These are phyloP conservation scores for Anthracocystis walkeri DNA, from an alignment of 1,284 basidiomycete species.

Conservation along the genomic window DNA sequence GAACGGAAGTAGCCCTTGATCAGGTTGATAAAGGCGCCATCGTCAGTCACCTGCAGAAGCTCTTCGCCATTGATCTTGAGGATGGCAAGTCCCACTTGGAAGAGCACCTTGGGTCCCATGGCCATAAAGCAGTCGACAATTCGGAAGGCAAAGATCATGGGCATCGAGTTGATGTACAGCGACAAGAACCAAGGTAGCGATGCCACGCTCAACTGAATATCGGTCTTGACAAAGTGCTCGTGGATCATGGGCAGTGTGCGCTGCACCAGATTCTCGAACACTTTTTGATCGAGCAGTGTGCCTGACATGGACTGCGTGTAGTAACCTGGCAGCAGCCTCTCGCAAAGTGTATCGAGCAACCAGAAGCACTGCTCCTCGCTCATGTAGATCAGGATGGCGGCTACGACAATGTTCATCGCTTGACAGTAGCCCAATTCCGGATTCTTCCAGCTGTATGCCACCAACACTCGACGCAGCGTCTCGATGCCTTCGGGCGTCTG, in stretches of 20 bases:
- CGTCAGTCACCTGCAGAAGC: constrained; percentile 93
- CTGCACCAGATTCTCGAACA: constrained; percentile 96
- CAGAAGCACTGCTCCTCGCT: constrained; percentile 99
- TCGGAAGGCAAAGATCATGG: constrained; percentile 97
- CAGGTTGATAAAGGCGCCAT: constrained; percentile 88
- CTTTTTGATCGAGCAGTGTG: constrained; percentile 94
- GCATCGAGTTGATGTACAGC: constrained; percentile 97
- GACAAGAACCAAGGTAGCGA: constrained; percentile 95
- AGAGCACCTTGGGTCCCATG: constrained; percentile 97
- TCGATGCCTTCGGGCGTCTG: constrained; percentile 65
- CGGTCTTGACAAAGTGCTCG: constrained; percentile 89
- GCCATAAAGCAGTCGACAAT: constrained; percentile 99
- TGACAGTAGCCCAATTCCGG: constrained; percentile 76
- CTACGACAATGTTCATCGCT: constrained; percentile 79
- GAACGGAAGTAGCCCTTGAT: constrained; percentile 84
- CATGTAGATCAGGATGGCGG: constrained; percentile 95
- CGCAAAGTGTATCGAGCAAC: constrained; percentile 94
- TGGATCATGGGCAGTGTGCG: constrained; percentile 81
- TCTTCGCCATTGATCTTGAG: constrained; percentile 98
- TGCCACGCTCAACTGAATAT: constrained; percentile 96
- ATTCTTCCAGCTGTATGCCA: constrained; percentile 97
- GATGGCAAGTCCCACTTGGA: constrained; percentile 94
- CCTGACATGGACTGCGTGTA: constrained; percentile 99
- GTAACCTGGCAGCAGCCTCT: constrained; percentile 93
- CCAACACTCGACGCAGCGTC: constrained; percentile 87